Base-by-base conservation (phyloP, 2,329 filamentous ascomycete genomes). In the Gremmenia infestans region DNA sequence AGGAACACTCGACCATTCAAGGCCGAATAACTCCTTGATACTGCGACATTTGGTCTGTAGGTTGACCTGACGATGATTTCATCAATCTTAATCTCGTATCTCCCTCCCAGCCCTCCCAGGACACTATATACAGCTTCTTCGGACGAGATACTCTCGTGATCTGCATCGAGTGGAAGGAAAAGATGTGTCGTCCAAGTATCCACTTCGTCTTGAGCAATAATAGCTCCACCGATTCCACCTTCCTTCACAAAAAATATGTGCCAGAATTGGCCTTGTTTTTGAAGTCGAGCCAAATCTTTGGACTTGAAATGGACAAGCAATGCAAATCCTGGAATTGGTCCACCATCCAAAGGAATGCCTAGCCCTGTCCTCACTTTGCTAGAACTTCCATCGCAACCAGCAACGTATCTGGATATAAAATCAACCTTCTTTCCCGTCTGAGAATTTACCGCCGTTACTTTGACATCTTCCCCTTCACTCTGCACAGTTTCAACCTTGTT, bases 371-470 rank as follows among this genome's bases (percentile, higher is more conserved):
- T 36, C 28, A 60, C 55, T 2, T 67, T 72, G 0, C 77, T 80
- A 8, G 73, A 72, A 0, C 76, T 76, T 2, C 79, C 79, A 43
- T 82, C 79, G 3, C 78, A 78, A 1, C 76, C 79, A 1, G 79
- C 71, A 5, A 73, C 72, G 50, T 77, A 81, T 3, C 63, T 59
- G 8, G n/a, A 12, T 0, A 58, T 60, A 14, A 50, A 52, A 17
- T 72, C 52, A 4, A 46, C 50, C 42, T 65, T 58, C 15, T 58
- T 48, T 23, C 63, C 45, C 4, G 63, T 63, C 12, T 58, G 23
- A 2, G 46, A 36, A 40, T 68, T 63, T 3, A 62, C 53, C 19
- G 65, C 55, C 2, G 56, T 61, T 7, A 59, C 15, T 17, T 12
- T 9, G 4, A 58, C 53, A 19, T 49, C 36, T 23, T 54, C 56